Percentiles rank a stretch among this genome's conserved stretches.
phyloP scores from a whole-genome alignment of 805 yeast genomes.

The Barnettozyma sp. region DNA sequence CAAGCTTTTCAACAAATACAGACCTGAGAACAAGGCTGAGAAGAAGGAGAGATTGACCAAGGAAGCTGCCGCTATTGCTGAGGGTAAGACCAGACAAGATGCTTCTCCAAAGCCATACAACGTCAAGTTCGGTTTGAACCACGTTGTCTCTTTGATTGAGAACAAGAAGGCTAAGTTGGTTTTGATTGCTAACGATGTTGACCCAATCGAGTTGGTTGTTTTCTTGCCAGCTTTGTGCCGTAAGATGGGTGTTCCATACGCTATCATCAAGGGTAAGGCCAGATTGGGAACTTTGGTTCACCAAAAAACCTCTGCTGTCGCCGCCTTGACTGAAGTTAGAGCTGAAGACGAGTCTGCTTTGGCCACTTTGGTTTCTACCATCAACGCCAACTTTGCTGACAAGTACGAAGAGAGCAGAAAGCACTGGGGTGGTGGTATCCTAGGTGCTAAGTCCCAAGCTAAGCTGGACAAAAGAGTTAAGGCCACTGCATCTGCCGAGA shows the following conservation, averaged over 20 bases:
- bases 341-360: constrained; percentile 93
- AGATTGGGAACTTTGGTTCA: constrained; percentile 96
- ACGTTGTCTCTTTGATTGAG: constrained; percentile 94
- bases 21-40: constrained; percentile 96
- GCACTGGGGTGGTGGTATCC: constrained; percentile 99
- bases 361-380: constrained; percentile 86
- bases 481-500: constrained; percentile 16
- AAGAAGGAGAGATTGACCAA: constrained; percentile 98
- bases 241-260: constrained; percentile 99
- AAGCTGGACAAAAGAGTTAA: constrained; percentile 42
- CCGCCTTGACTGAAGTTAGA: constrained; percentile 92
- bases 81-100: constrained; percentile 95
- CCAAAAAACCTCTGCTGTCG: constrained; percentile 96
- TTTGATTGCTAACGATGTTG: constrained; percentile 97
- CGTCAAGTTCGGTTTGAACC: constrained; percentile 98
- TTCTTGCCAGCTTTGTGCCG: constrained; percentile 98
- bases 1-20: constrained; percentile 97
- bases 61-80: constrained; percentile 98
- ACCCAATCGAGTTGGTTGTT: constrained; percentile 96
- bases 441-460: constrained; percentile 91
- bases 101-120: constrained; percentile 95
- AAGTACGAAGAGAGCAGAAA: constrained; percentile 94
- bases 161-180: constrained; percentile 98
- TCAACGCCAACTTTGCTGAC: constrained; percentile 88
- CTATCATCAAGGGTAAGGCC: constrained; percentile 97